Evolutionary conservation across 352 stramenopile species (phyloP).

Genomic region (Pythium rhizo-oryzae): DNA sequence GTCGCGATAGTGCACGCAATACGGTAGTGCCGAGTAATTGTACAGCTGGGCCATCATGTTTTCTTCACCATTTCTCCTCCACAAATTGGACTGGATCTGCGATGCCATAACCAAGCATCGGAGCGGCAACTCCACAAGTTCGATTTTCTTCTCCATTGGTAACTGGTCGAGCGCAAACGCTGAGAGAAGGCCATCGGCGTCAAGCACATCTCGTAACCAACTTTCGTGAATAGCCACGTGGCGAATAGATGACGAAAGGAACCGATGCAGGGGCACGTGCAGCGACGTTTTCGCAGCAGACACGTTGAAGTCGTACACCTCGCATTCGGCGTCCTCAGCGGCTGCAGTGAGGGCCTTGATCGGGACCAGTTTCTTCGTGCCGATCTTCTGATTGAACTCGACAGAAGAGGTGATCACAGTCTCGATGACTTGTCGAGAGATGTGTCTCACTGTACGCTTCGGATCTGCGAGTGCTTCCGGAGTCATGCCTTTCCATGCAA

Average conservation of each 20-base stretch:
- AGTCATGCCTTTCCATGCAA: constrained; percentile 75
- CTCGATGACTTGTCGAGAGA: constrained; percentile 54
- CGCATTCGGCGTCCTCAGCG: background rate
- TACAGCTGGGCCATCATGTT: constrained; percentile 91
- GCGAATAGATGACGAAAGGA: constrained; percentile 69
- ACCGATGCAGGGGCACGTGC: constrained; percentile 84
- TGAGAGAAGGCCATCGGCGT: constrained; percentile 47
- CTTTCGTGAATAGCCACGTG: constrained; percentile 65
- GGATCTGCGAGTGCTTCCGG: constrained; percentile 37
- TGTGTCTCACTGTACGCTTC: constrained; percentile 38
- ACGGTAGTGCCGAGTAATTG: constrained; percentile 89
- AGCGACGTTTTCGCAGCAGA: constrained; percentile 62
- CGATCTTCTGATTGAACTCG: constrained; percentile 47
- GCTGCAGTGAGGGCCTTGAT: constrained; percentile 32
- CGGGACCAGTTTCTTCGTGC: constrained; percentile 51
- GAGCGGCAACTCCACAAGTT: constrained; percentile 80
- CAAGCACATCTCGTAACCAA: constrained; percentile 52
- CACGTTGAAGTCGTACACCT: constrained; percentile 72
- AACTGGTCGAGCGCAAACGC: constrained; percentile 66
- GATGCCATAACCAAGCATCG: constrained; percentile 85
- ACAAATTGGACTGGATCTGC: constrained; percentile 88
- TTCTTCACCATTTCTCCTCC: constrained; percentile 87
- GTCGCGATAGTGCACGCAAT: constrained; percentile 88
- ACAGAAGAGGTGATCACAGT: constrained; percentile 48
- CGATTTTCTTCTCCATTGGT: constrained; percentile 42